These are phyloP conservation scores for Hysterangium stoloniferum DNA, from an alignment of 768 basidiomycete species.

Conservation along the genomic window DNA sequence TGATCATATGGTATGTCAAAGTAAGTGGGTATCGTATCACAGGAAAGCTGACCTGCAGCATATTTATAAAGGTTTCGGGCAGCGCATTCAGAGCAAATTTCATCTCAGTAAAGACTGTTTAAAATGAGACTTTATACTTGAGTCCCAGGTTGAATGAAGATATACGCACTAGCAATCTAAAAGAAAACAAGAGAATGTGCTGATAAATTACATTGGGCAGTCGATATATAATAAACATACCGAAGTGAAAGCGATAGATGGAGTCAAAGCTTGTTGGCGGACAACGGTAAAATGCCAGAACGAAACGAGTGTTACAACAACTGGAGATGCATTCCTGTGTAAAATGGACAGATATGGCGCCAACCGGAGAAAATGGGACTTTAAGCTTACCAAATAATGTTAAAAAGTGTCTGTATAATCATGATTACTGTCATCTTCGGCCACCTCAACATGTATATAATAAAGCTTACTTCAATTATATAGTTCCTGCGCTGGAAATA, in stretches of 20 bases:
- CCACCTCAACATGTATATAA: not conserved
- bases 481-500: constrained; percentile 84
- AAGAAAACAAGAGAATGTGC: not conserved
- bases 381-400: constrained; percentile 41
- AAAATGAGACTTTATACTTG: not conserved
- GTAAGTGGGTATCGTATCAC: not conserved
- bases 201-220: not conserved
- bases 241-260: constrained; percentile 74
- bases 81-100: constrained; percentile 82
- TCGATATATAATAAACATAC: constrained; percentile 18
- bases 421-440: too few species aligned
- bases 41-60: constrained; percentile 54
- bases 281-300: constrained; percentile 65
- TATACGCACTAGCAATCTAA: constrained; percentile 35
- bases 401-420: constrained; percentile 33
- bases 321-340: constrained; percentile 36
- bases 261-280: constrained; percentile 60
- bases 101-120: constrained; percentile 75
- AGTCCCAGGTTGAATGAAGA: not conserved
- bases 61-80: constrained; percentile 86
- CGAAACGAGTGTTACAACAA: constrained; percentile 42
- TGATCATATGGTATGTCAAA: constrained; percentile 21
- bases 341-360: not conserved
- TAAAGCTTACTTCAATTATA: constrained; percentile 56
- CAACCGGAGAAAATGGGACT: not conserved